Base-by-base conservation (phyloP, 805 yeast genomes). In the Cyberlindnera amylophila region DNA sequence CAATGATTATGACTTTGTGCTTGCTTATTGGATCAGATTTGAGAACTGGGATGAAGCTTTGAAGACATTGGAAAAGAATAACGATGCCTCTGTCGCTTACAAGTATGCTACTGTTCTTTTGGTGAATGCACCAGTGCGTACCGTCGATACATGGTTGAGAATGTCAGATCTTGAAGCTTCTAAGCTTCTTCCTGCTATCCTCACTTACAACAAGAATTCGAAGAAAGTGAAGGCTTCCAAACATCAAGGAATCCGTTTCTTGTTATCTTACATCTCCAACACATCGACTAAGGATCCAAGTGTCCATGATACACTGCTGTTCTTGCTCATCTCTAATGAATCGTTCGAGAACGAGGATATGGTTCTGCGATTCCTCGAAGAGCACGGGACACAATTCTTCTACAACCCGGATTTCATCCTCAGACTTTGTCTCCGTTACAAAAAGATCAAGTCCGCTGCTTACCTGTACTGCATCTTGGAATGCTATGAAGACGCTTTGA, bases 81-180 rank as follows among this genome's bases (percentile, higher is more conserved):
- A 74, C 32, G 72, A 75, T 32, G 65, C 71, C 0, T 57, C 64
- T 0, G 57, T 77, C 8, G 73, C 85, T 5, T 86, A 88, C 63
- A 74, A 75, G 47, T 79, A 81, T 46, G 72, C 97, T 1, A 79
- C 83, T 0, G 81, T 81, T 0, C 61, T 93, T 30, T 59, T 93
- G 39, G 67, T 79, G 2, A 85, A 86, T 52, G 64, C 74, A 12
- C 90, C 99, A 0, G 67, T 66, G 23, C 73, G 71, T 11, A 87
- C 96, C 0, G 78, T 86, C 2, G 83, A 82, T 39, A 71, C 86
- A 0, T 93, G 97, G 97, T 73, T 86, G 55, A 72, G 80, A 38
- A 59, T 81, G 33, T 32, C 51, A 2, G 55, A 68, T 38, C 49
- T 91, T 3, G 77, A 85, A 44, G 81, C 83, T 36, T 72, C 74